Evolutionary conservation across 2,329 filamentous ascomycete species (phyloP).

Genomic region (Colletotrichum sublineola): DNA sequence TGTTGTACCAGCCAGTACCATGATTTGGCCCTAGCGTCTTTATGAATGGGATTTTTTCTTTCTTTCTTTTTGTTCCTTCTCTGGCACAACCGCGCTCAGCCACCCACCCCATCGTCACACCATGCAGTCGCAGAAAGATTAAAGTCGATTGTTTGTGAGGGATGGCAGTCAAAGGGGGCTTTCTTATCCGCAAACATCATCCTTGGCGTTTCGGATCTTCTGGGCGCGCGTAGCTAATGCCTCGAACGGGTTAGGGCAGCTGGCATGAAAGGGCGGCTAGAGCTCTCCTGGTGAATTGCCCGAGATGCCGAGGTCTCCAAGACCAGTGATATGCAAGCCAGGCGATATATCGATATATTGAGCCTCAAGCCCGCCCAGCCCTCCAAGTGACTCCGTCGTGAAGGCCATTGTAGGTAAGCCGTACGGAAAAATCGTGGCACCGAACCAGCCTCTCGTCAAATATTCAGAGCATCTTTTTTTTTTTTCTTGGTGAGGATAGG

Average conservation of each 20-base stretch:
- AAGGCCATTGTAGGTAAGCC: neutral
- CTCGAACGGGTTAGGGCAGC: constrained; percentile 25
- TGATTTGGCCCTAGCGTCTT: too few relatives aligned
- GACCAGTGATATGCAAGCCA: constrained; percentile 29
- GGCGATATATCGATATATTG: constrained; percentile 12
- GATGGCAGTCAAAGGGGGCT: neutral
- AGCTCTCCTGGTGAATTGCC: neutral
- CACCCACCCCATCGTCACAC: neutral
- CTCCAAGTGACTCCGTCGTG: neutral
- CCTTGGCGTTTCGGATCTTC: constrained; percentile 31
- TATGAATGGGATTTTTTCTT: neutral
- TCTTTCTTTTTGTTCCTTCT: neutral
- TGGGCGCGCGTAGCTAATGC: constrained; percentile 8
- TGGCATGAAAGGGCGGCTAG: constrained; percentile 1
- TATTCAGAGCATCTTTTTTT: constrained; percentile 26
- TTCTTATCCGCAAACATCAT: constrained; percentile 17
- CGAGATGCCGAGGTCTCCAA: constrained; percentile 1
- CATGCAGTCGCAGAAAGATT: constrained; percentile 7
- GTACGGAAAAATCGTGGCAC: constrained; percentile 14
- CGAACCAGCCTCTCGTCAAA: constrained; percentile 1
- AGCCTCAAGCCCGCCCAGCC: constrained; percentile 30
- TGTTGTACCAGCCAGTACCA: too few relatives aligned
- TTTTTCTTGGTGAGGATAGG: constrained; percentile 13
- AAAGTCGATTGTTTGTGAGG: constrained; percentile 13
- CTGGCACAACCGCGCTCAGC: neutral